Evolutionary conservation across 2,329 filamentous ascomycete genomes (phyloP).

Genomic region (Exophiala bonariae): DNA sequence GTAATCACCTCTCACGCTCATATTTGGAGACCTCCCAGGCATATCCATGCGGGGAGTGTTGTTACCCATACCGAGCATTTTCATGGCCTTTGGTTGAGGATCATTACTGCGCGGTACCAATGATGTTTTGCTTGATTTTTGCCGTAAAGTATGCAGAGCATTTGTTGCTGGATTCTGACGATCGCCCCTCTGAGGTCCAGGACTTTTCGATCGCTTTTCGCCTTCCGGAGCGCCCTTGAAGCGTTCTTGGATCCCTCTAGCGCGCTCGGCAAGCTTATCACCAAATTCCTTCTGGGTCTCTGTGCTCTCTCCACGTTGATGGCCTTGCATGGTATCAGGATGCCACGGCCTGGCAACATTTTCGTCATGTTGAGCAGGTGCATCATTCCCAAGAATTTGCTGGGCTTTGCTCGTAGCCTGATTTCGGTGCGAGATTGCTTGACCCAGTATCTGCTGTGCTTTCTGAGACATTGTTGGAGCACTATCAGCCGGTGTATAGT

Average conservation of each 20-base stretch:
- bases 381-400: constrained; percentile 22
- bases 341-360: constrained; percentile 31
- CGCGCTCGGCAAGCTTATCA: constrained; percentile 48
- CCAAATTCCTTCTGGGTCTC: constrained; percentile 52
- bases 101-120: constrained; percentile 32
- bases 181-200: constrained; percentile 33
- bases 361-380: constrained; percentile 11
- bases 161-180: constrained; percentile 35
- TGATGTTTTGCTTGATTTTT: constrained; percentile 39
- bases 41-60: constrained; percentile 4
- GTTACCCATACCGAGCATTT: constrained; percentile 40
- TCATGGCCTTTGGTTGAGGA: constrained; percentile 37
- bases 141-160: constrained; percentile 46
- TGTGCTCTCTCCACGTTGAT: constrained; percentile 45
- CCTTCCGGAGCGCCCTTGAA: constrained; percentile 43
- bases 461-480: constrained; percentile 34
- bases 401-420: constrained; percentile 26
- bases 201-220: constrained; percentile 45
- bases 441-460: constrained; percentile 40
- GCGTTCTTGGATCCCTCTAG: constrained; percentile 49
- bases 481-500: constrained; percentile 15
- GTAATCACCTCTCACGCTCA: constrained; percentile 3
- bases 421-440: constrained; percentile 35
- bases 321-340: constrained; percentile 45
- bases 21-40: constrained; percentile 12